Evolutionary conservation across 164 flowering plant species (phyloP).

Genomic region (Amborella trichopoda): DNA sequence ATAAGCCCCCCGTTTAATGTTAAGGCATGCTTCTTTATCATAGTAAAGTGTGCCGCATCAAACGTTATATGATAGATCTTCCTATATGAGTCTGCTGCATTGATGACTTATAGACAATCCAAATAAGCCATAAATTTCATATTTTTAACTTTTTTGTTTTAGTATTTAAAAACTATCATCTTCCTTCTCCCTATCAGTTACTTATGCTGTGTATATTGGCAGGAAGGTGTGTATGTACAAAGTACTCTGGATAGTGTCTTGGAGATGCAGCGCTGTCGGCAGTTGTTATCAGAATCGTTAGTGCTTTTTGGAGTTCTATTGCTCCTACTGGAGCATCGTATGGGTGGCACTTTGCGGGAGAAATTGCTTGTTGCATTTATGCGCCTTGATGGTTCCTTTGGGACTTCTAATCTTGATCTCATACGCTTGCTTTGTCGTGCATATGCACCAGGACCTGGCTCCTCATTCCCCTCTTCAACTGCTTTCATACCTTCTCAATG

Average conservation of each 20-base stretch:
- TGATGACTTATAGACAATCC: too few species aligned
- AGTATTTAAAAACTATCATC: too few species aligned
- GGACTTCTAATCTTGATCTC: conserved; percentile 10
- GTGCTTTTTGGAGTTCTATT: conserved; percentile 17
- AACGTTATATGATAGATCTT: too few species aligned
- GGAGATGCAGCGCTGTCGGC: conserved; percentile 10
- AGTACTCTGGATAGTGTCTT: conserved; percentile 8
- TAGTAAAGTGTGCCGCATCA: too few species aligned
- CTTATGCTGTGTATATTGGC: background rate
- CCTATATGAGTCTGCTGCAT: too few species aligned
- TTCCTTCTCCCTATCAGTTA: background rate
- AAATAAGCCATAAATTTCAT: too few species aligned
- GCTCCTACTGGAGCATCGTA: conserved; percentile 15
- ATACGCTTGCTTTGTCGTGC: conserved; percentile 12
- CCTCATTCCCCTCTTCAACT: background rate
- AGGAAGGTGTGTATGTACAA: conserved; percentile 8
- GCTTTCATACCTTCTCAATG: background rate
- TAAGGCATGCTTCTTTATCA: too few species aligned
- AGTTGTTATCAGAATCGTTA: conserved; percentile 19
- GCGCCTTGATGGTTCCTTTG: conserved; percentile 11
- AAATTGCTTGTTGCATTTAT: conserved; percentile 16
- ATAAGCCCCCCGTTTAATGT: too few species aligned
- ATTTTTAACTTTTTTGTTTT: too few species aligned
- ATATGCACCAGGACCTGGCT: conserved; percentile 1
- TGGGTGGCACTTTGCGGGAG: conserved; percentile 15